A percentile compares a stretch with the other conserved stretches of the same genome.
Evolutionary conservation across 495 filamentous ascomycete genomes (phyloP).

Genomic region (Daldinia caldariorum): DNA sequence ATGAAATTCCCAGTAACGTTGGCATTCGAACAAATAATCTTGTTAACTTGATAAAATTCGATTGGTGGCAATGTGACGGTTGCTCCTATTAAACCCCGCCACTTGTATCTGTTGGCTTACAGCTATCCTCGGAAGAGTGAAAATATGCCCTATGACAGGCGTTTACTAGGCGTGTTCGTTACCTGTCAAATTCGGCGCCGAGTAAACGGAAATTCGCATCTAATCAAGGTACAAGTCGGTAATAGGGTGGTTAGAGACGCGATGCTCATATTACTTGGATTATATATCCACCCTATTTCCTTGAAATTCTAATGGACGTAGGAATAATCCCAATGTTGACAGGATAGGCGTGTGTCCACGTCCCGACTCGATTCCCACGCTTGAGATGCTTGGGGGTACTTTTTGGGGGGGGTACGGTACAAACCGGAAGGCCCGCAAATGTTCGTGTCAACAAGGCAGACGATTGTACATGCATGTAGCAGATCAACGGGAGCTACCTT

Average conservation of each 20-base stretch:
- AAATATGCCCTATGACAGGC: conserved; percentile 1
- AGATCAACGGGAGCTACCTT: conserved; percentile 39
- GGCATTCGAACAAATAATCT: not conserved
- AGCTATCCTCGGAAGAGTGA: not conserved
- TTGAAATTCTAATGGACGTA: not conserved
- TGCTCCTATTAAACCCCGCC: conserved; percentile 6
- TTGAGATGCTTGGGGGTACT: conserved; percentile 8
- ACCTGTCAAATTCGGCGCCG: not conserved
- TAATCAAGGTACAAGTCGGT: not conserved
- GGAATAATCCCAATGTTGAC: not conserved
- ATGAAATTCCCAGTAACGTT: not conserved
- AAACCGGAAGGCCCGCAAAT: conserved; percentile 21
- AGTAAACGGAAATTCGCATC: not conserved
- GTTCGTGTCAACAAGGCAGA: conserved; percentile 21
- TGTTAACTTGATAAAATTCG: not conserved
- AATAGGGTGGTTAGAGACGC: not conserved
- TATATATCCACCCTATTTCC: not conserved
- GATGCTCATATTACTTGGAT: not conserved
- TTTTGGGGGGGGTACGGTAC: not conserved
- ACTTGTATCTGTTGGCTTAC: conserved; percentile 10
- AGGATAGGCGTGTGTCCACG: not conserved
- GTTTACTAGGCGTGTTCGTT: not conserved
- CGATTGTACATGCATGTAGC: conserved; percentile 19
- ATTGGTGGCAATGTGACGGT: conserved; percentile 1
- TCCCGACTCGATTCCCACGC: not conserved